phyloP scores from a whole-genome alignment of 2,329 filamentous ascomycete genomes.

The Paracorniculantispora psalliotae region DNA sequence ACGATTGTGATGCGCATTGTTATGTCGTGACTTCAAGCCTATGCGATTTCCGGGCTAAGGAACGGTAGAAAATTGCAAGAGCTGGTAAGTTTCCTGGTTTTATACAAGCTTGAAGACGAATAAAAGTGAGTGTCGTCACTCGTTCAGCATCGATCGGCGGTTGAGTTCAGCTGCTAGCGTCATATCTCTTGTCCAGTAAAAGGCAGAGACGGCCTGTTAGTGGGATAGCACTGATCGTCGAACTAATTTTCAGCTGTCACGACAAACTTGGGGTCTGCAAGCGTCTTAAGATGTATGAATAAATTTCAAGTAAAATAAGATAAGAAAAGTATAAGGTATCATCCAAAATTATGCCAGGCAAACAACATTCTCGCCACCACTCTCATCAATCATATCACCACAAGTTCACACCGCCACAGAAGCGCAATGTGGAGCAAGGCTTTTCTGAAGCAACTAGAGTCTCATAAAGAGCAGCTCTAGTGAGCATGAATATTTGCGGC shows the following conservation, averaged over 20 bases:
- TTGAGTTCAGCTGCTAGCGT: not conserved
- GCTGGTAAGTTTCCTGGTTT: not conserved
- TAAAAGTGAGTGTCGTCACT: not conserved
- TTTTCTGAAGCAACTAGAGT: not conserved
- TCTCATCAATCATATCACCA: not conserved
- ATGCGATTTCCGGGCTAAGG: not conserved
- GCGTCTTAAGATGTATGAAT: not conserved
- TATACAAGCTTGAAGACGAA: not conserved
- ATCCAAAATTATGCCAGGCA: not conserved
- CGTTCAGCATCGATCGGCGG: not conserved
- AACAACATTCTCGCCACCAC: not conserved
- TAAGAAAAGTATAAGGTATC: not conserved
- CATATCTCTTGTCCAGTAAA: not conserved
- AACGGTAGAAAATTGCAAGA: not conserved
- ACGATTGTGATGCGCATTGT: conserved; percentile 22
- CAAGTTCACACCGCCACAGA: not conserved
- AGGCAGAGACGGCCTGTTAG: not conserved
- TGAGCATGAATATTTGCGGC: conserved; percentile 14
- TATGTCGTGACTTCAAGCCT: not conserved
- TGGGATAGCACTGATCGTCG: not conserved
- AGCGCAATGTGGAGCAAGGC: not conserved
- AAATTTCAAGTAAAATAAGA: not conserved
- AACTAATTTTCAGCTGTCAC: not conserved
- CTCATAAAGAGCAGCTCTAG: not conserved
- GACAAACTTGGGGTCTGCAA: no score